phyloP scores from a whole-genome alignment of 208 protist genomes.

The Leishmania martiniquensis region DNA sequence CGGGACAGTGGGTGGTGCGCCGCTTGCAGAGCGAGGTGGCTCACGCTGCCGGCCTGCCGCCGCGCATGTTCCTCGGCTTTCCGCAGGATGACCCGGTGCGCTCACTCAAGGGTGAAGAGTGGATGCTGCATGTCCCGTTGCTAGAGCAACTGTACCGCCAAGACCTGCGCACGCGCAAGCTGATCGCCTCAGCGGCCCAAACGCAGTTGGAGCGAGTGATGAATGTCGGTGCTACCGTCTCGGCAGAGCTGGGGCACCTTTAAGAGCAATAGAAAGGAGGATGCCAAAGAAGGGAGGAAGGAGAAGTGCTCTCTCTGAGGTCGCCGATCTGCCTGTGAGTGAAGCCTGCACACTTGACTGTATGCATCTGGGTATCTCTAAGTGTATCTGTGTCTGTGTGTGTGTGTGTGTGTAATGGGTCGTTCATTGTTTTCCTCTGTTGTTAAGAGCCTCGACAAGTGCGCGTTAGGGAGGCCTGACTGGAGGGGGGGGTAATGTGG shows the following conservation, averaged over 20 bases:
- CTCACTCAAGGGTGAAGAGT: constrained; percentile 58
- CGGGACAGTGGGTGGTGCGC: constrained; percentile 61
- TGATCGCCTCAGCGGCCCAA: constrained; percentile 57
- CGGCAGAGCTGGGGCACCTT: constrained; percentile 48
- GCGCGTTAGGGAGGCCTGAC: background rate
- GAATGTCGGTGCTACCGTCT: constrained; percentile 62
- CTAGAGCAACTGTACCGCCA: constrained; percentile 57
- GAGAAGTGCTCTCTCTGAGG: background rate
- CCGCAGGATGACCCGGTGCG: constrained; percentile 55
- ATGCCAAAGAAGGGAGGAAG: background rate
- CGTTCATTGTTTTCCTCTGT: background rate
- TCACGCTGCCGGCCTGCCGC: constrained; percentile 69
- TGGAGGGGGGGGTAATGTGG: no score
- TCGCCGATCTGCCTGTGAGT: background rate
- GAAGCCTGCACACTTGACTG: background rate
- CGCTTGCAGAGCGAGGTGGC: constrained; percentile 67
- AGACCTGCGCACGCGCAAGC: constrained; percentile 63
- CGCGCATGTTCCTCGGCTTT: constrained; percentile 80
- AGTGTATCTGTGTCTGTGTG: background rate
- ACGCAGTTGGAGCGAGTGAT: constrained; percentile 79
- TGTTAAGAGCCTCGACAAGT: background rate
- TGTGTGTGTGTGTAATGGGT: background rate
- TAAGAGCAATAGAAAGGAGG: constrained; percentile 10
- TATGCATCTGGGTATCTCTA: no score
- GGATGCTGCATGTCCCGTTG: constrained; percentile 64